These are phyloP conservation scores for Phaeosphaeriaceae sp. DNA, from an alignment of 2,329 filamentous ascomycete genomes.

Conservation along the genomic window DNA sequence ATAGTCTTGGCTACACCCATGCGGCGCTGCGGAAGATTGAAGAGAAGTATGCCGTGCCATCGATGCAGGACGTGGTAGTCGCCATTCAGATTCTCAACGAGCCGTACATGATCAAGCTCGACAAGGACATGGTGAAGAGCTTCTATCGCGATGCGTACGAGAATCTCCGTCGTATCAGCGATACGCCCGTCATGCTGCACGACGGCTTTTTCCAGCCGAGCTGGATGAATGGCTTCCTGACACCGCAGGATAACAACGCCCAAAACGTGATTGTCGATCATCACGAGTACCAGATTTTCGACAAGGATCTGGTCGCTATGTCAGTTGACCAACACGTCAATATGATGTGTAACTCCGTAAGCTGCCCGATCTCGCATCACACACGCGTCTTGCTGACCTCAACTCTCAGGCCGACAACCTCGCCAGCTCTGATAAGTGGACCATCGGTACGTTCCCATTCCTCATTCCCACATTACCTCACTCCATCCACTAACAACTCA, in stretches of 20 bases:
- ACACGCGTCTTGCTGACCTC: background rate
- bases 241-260: conserved; percentile 55
- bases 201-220: conserved; percentile 62
- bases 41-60: conserved; percentile 60
- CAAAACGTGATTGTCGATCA: conserved; percentile 68
- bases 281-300: conserved; percentile 73
- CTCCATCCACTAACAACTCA: conserved; percentile 2
- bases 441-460: conserved; percentile 31
- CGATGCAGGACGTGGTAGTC: conserved; percentile 66
- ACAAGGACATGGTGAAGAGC: conserved; percentile 55
- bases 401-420: conserved; percentile 46
- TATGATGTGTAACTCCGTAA: conserved; percentile 62
- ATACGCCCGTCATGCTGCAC: conserved; percentile 62
- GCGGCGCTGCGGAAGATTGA: conserved; percentile 64
- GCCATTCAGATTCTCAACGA: conserved; percentile 65
- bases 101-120: conserved; percentile 57
- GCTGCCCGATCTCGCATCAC: background rate
- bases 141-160: conserved; percentile 64
- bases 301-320: conserved; percentile 56
- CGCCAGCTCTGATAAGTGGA: conserved; percentile 65
- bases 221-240: conserved; percentile 68
- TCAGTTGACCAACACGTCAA: conserved; percentile 61
- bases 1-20: conserved; percentile 59
- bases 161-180: conserved; percentile 54
- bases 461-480: background rate